A percentile compares a stretch with the other conserved stretches of the same genome.
Evolutionary conservation across 345 rosid species (phyloP).

Genomic region (Schrenkiella parvula): DNA sequence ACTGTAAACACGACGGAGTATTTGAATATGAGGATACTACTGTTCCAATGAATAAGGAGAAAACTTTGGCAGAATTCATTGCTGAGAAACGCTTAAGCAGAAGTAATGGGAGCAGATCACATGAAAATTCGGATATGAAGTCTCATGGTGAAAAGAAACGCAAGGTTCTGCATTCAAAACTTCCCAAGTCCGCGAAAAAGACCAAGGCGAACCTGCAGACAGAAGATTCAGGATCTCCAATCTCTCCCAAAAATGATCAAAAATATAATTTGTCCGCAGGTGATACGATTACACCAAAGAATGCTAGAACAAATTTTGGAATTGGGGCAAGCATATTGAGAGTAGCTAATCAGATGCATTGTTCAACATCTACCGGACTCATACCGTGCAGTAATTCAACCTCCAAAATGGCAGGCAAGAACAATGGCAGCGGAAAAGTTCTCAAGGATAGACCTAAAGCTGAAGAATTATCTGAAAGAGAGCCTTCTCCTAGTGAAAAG

Average conservation of each 20-base stretch:
- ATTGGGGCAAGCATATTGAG: slow-evolving; percentile 46
- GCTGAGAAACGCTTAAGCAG: slow-evolving; percentile 40
- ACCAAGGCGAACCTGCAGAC: slow-evolving; percentile 6
- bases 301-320: slow-evolving; percentile 35
- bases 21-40: slow-evolving; percentile 28
- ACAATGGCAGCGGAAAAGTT: slow-evolving; percentile 32
- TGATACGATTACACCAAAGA: slow-evolving; percentile 25
- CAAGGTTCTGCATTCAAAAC: slow-evolving; percentile 29
- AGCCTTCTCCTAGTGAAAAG: slow-evolving; percentile 34
- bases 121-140: slow-evolving; percentile 17
- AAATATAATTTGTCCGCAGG: slow-evolving; percentile 21
- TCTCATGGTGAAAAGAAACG: slow-evolving; percentile 39
- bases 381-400: slow-evolving; percentile 17
- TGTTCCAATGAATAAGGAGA: slow-evolving; percentile 42
- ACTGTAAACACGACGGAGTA: slow-evolving; percentile 35
- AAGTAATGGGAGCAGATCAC: slow-evolving; percentile 28
- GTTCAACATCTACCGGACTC: slow-evolving; percentile 28
- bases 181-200: slow-evolving; percentile 30
- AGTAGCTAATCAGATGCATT: slow-evolving; percentile 45
- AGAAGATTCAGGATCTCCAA: slow-evolving; percentile 29
- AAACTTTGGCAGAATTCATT: slow-evolving; percentile 54
- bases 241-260: slow-evolving; percentile 25
- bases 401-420: slow-evolving; percentile 13
- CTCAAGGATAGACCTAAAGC: slow-evolving; percentile 10
- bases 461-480: neutral